These are phyloP conservation scores for Knufia petricola DNA, from an alignment of 2,329 filamentous ascomycete species.

Conservation along the genomic window DNA sequence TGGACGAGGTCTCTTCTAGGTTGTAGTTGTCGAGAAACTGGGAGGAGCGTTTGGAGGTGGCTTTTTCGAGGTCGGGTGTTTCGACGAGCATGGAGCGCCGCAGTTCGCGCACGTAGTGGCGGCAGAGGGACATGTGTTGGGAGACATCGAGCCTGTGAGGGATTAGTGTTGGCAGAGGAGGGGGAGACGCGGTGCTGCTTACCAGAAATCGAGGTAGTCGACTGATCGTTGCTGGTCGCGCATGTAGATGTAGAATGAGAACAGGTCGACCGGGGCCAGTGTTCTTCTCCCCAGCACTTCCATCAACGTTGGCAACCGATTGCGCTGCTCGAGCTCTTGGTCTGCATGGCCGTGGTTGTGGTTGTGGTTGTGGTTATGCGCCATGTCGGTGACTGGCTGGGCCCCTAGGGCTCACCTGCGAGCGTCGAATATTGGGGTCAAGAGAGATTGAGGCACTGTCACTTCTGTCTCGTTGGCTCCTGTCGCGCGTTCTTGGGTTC, in stretches of 20 bases:
- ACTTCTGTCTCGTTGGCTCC: too few relatives aligned
- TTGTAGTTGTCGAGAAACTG: slow-evolving; percentile 64
- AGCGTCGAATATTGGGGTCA: too few relatives aligned
- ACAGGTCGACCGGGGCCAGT: slow-evolving; percentile 89
- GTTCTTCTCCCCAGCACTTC: slow-evolving; percentile 91
- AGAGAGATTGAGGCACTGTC: too few relatives aligned
- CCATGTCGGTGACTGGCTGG: background rate
- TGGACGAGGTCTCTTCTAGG: slow-evolving; percentile 42
- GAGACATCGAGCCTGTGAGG: slow-evolving; percentile 88
- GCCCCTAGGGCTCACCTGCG: too few relatives aligned
- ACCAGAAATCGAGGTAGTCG: slow-evolving; percentile 98
- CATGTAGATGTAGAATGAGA: slow-evolving; percentile 99
- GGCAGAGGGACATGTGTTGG: slow-evolving; percentile 92
- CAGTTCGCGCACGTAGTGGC: slow-evolving; percentile 92
- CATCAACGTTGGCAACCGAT: slow-evolving; percentile 85
- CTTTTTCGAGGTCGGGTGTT: slow-evolving; percentile 80
- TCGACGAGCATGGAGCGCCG: slow-evolving; percentile 85
- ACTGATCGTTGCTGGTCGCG: slow-evolving; percentile 95
- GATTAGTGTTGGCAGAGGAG: slow-evolving; percentile 13
- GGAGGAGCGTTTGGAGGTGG: slow-evolving; percentile 74
- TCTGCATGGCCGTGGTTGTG: slow-evolving; percentile 13
- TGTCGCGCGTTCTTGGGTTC: too few relatives aligned
- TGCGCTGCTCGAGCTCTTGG: slow-evolving; percentile 47
- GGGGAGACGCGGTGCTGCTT: slow-evolving; percentile 28
- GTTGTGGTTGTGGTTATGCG: slow-evolving; percentile 5